Conservation (phyloP, 2,329 filamentous ascomycete genomes). For the Gaeumannomyces tritici region DNA sequence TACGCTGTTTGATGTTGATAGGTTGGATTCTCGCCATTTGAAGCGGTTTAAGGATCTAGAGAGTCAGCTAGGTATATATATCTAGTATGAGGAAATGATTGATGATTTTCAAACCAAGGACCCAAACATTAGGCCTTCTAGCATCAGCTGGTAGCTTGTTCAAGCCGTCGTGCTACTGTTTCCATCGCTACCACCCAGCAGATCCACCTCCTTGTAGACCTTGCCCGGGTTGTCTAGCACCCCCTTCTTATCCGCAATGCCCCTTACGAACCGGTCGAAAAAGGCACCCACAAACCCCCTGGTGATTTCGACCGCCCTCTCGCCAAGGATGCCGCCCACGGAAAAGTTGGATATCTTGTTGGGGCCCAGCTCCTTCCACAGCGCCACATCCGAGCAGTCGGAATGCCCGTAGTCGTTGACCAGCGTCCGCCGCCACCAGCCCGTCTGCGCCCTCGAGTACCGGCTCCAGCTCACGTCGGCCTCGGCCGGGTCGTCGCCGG, state of each 20-base stretch:
- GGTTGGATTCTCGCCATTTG: background rate
- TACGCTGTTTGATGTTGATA: conserved; percentile 28
- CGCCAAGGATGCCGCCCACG: background rate
- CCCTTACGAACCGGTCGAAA: conserved; percentile 4
- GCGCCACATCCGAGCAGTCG: conserved; percentile 15
- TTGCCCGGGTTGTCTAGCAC: background rate
- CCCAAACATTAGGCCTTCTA: no score
- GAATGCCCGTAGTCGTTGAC: conserved; percentile 12
- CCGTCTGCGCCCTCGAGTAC: conserved; percentile 13
- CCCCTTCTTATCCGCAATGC: background rate
- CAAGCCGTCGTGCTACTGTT: background rate
- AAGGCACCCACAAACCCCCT: conserved; percentile 3
- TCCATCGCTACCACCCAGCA: background rate
- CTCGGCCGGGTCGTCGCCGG: background rate
- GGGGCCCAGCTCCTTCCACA: conserved; percentile 11
- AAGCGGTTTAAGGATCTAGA: background rate
- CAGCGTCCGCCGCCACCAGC: conserved; percentile 10
- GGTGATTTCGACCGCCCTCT: conserved; percentile 5
- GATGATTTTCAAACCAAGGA: background rate
- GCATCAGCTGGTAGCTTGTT: no score
- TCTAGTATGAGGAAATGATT: background rate
- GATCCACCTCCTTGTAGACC: background rate
- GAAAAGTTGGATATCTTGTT: background rate
- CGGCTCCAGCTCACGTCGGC: conserved; percentile 10
- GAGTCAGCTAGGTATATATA: background rate